Conservation (phyloP, 1,139 yeast species). For the Schwanniomyces etchellsii region DNA sequence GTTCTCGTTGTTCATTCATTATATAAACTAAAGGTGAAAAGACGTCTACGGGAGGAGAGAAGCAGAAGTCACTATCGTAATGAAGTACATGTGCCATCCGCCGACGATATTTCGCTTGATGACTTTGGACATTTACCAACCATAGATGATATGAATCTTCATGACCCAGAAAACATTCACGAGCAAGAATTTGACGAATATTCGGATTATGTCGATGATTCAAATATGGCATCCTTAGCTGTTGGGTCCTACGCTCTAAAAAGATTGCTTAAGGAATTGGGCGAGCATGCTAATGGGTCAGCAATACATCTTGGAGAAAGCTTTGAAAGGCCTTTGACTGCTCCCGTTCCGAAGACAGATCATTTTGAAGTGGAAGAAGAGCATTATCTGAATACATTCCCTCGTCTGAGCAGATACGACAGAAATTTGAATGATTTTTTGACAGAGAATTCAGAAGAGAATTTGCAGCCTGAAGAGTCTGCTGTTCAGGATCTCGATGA, state of each 20-base stretch:
- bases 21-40: constrained; percentile 14
- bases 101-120: constrained; percentile 14
- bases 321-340: constrained; percentile 13
- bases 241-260: constrained; percentile 32
- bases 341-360: constrained; percentile 8
- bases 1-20: constrained; percentile 41
- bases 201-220: constrained; percentile 4
- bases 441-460: background rate
- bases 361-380: no score
- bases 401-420: constrained; percentile 3
- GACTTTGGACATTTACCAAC: constrained; percentile 24
- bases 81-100: constrained; percentile 7
- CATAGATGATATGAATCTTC: constrained; percentile 22
- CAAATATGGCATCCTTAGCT: constrained; percentile 8
- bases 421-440: constrained; percentile 1
- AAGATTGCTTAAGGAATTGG: constrained; percentile 27
- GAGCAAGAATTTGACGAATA: constrained; percentile 1
- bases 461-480: no score
- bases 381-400: no score
- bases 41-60: constrained; percentile 20
- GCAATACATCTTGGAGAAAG: constrained; percentile 7
- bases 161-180: constrained; percentile 5
- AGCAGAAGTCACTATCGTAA: constrained; percentile 17
- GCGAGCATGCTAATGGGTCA: constrained; percentile 20
- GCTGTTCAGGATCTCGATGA: background rate